phyloP scores from a whole-genome alignment of 73 alveolate genomes.

The Stentor roeselii region DNA sequence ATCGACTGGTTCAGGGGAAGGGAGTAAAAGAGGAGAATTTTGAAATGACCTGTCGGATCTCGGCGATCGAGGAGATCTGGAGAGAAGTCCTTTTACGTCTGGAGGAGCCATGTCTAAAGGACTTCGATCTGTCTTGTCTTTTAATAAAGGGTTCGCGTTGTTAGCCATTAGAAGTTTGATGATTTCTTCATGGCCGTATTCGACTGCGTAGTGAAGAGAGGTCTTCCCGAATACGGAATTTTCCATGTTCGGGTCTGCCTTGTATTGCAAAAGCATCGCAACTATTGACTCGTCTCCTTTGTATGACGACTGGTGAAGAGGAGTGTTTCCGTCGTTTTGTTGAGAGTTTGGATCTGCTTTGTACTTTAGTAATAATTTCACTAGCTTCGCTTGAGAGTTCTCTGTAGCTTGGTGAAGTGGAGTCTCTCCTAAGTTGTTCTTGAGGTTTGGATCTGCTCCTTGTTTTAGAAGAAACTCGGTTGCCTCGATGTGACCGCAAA shows the following conservation, averaged over 20 bases:
- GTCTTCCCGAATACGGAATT: conserved; percentile 27
- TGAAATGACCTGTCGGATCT: neutral
- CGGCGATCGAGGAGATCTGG: neutral
- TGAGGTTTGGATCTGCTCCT: conserved; percentile 21
- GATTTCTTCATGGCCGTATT: neutral
- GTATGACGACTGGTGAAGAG: neutral
- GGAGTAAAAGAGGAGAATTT: conserved; percentile 9
- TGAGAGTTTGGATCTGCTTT: conserved; percentile 12
- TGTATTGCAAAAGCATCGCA: conserved; percentile 46
- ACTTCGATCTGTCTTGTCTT: conserved; percentile 14
- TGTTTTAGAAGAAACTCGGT: neutral
- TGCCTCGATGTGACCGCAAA: neutral
- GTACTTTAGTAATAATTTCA: neutral
- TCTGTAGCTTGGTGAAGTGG: conserved; percentile 23
- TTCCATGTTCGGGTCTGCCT: conserved; percentile 62
- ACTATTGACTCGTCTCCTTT: conserved; percentile 61
- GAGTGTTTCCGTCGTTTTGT: conserved; percentile 19
- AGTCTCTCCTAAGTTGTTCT: conserved; percentile 9
- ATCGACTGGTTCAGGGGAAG: conserved; percentile 25
- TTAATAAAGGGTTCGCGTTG: neutral
- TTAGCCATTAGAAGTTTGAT: neutral
- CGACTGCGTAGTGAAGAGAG: conserved; percentile 29
- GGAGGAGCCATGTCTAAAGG: neutral
- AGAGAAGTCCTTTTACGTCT: neutral
- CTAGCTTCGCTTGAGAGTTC: neutral